Evolutionary conservation across 768 basidiomycete genomes (phyloP), one percentile per base, ranked within the genome.

Genomic region (Kwoniella newhampshirensis): DNA sequence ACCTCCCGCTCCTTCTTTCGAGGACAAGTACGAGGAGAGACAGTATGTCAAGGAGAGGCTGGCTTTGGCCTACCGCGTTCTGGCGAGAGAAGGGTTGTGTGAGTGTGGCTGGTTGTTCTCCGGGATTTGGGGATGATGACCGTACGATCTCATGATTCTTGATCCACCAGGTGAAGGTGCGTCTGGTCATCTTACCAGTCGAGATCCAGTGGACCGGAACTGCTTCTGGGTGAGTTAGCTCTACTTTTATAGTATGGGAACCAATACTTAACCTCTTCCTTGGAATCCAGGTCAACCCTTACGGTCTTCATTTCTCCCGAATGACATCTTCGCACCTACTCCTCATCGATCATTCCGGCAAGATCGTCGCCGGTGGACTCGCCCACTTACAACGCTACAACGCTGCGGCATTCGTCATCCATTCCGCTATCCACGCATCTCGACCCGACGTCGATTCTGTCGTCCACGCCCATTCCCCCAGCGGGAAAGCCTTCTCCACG

Each of bases 401-500:
- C 68, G 67, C 59, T 17, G 76, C 79, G 0, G 79, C 77, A 1
- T 79, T 77, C 63, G 68, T 79, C 70, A 78, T 80, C 36, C 78
- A 82, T 57, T 79, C 79, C 12, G 77, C 78, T 1, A 76, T 82
- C 39, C 82, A 81, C 58, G 66, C 70, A 27, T 80, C 80, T n/a
- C 79, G 81, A 45, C 80, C 81, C 6, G 81, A 82, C 54, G 77
- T 83, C 32, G 48, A 80, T 4, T 78, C 79, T 44, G 80, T 80
- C 7, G 81, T 80, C 0, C 82, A 83, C 61, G 80, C 80, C 17
- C 81, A 82, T 64, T 80, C 81, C 9, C 70, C 79, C 6, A 73
- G 80, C 66, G 82, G 82, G 35, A 82, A 81, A 63, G 80, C 81
- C 0, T 83, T 80, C 71, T 80, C 80, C 7, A 72, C 80, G 8